phyloP scores from a whole-genome alignment of 139 green algal genomes.

The Chlorella sp. region DNA sequence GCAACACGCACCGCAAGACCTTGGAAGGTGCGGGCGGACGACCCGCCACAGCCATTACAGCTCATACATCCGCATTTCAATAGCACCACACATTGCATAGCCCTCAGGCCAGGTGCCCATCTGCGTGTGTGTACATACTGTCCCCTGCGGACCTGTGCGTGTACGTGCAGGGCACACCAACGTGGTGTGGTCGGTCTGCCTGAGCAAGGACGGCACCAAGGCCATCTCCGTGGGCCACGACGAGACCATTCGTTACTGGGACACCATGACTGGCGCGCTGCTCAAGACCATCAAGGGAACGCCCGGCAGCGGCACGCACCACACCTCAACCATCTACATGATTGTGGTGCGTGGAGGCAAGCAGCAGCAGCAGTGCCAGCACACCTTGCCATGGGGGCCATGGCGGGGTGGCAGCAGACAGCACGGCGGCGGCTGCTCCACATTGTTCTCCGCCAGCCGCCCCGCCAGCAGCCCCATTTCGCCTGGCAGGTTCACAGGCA shows the following conservation, averaged over 20 bases:
- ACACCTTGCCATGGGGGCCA: too few species aligned
- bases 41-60: too few species aligned
- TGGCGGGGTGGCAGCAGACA: too few species aligned
- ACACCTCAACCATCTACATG: constrained; percentile 40
- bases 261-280: constrained; percentile 33
- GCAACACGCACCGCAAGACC: constrained; percentile 28
- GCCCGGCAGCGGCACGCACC: constrained; percentile 7
- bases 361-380: neutral
- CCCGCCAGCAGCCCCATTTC: too few species aligned
- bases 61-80: too few species aligned
- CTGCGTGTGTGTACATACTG: too few species aligned
- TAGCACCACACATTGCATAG: too few species aligned
- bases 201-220: constrained; percentile 32
- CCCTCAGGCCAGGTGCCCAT: too few species aligned
- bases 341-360: constrained; percentile 8
- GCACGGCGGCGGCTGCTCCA: too few species aligned
- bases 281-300: constrained; percentile 15
- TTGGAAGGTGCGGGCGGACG: constrained; percentile 22
- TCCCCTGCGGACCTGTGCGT: too few species aligned
- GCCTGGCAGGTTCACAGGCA: too few species aligned
- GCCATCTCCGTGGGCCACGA: constrained; percentile 14
- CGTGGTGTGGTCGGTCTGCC: constrained; percentile 26
- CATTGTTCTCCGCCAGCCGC: too few species aligned
- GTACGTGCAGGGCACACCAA: constrained; percentile 30
- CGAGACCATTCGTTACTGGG: constrained; percentile 29